Evolutionary conservation across 345 rosid species (phyloP).

Genomic region (Salix koriyanagi): DNA sequence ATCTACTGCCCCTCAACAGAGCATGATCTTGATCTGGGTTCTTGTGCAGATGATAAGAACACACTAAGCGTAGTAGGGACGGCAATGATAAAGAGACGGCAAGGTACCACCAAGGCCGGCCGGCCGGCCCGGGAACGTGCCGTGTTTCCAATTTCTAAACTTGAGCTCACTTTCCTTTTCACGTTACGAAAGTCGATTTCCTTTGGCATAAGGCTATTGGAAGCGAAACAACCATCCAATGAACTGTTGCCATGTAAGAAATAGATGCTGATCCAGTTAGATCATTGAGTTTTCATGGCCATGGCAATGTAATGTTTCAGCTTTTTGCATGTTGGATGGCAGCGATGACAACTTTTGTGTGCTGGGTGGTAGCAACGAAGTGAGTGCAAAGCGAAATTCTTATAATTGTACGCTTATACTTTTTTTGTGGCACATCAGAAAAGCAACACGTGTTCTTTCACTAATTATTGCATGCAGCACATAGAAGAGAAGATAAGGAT

Average conservation of each 20-base stretch:
- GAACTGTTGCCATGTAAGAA: background rate
- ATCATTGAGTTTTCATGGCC: too few relatives aligned
- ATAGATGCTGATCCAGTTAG: background rate
- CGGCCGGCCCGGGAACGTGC: constrained; percentile 15
- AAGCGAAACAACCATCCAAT: background rate
- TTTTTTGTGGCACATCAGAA: constrained; percentile 1
- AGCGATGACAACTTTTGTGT: background rate
- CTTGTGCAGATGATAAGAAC: too few relatives aligned
- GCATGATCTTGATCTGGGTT: too few relatives aligned
- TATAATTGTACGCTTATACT: constrained; percentile 3
- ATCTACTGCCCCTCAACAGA: constrained; percentile 1
- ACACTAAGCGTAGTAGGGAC: constrained; percentile 24
- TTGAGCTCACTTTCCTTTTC: background rate
- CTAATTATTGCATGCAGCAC: background rate
- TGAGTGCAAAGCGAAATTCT: background rate
- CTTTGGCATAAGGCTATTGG: too few relatives aligned
- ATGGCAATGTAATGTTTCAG: background rate
- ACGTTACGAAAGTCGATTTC: background rate
- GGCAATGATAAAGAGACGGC: constrained; percentile 27
- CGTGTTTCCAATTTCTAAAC: constrained; percentile 14
- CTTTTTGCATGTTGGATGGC: background rate
- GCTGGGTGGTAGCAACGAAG: background rate
- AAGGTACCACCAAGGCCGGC: constrained; percentile 14
- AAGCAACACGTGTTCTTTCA: background rate
- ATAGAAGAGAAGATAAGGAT: too few relatives aligned